Percentiles rank a stretch among this genome's conserved stretches.
phyloP scores from a whole-genome alignment of 257 asterid species.

The Penstemon newberryi region DNA sequence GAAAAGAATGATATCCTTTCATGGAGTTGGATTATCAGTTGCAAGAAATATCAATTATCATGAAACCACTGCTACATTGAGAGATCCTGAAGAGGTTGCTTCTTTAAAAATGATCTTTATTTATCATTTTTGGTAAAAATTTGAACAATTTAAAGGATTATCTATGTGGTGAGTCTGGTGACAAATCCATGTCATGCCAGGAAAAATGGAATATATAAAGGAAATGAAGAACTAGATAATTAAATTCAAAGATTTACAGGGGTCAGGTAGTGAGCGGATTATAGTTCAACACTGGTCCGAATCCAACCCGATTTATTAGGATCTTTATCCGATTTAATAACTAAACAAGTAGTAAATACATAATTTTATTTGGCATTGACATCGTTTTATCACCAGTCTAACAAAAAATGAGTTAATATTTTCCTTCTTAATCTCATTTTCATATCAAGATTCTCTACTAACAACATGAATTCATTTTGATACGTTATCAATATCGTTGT shows the following conservation, averaged over 20 bases:
- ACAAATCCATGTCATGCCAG: background rate
- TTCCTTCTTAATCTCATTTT: too few relatives aligned
- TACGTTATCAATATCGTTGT: too few relatives aligned
- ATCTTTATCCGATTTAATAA: too few relatives aligned
- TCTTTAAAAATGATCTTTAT: conserved; percentile 1
- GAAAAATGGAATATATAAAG: background rate
- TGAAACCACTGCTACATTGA: conserved; percentile 50
- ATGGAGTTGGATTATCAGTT: conserved; percentile 81
- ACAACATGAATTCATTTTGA: too few relatives aligned
- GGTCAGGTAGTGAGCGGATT: background rate
- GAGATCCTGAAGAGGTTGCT: conserved; percentile 72
- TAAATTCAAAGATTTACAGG: background rate
- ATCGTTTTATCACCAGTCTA: too few relatives aligned
- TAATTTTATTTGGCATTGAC: too few relatives aligned
- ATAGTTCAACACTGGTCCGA: too few relatives aligned
- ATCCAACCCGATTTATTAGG: too few relatives aligned
- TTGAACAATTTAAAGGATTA: background rate
- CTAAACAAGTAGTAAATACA: too few relatives aligned
- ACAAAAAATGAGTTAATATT: too few relatives aligned
- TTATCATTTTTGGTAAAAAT: background rate
- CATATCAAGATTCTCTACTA: too few relatives aligned
- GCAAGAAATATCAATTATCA: conserved; percentile 53
- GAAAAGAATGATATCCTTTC: conserved; percentile 73
- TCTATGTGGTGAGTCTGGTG: background rate
- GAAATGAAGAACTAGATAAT: background rate